Evolutionary conservation across 768 basidiomycete species (phyloP).

Genomic region (Mycena chlorophos): DNA sequence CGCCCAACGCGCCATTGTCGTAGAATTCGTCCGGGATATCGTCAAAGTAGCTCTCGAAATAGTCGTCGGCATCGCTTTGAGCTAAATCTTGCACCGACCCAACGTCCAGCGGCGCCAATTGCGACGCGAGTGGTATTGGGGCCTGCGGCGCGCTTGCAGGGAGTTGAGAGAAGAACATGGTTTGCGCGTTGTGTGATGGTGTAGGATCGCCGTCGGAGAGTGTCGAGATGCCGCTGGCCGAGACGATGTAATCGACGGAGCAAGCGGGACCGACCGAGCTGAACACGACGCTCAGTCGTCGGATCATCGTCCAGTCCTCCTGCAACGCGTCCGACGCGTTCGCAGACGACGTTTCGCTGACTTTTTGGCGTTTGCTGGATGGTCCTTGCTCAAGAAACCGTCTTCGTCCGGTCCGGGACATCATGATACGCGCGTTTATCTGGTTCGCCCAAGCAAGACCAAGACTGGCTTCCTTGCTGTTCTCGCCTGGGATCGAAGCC

Average conservation of each 20-base stretch:
- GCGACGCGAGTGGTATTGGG: slow-evolving; percentile 7
- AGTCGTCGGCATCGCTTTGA: slow-evolving; percentile 34
- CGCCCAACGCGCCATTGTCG: slow-evolving; percentile 5
- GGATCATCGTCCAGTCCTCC: slow-evolving; percentile 53
- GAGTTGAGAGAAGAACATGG: slow-evolving; percentile 16
- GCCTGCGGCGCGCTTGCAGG: slow-evolving; percentile 7
- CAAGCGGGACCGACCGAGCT: slow-evolving; percentile 57
- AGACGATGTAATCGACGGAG: slow-evolving; percentile 77
- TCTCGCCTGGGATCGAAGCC: slow-evolving; percentile 55
- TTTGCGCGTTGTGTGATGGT: not conserved
- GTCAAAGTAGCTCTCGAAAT: slow-evolving; percentile 50
- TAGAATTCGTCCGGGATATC: slow-evolving; percentile 41
- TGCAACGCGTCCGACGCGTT: slow-evolving; percentile 27
- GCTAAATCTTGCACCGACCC: slow-evolving; percentile 32
- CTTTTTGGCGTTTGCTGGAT: slow-evolving; percentile 32
- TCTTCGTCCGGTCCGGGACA: slow-evolving; percentile 73
- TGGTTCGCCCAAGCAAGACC: slow-evolving; percentile 95
- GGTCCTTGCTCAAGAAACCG: slow-evolving; percentile 48
- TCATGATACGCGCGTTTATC: slow-evolving; percentile 81
- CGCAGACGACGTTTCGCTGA: slow-evolving; percentile 5
- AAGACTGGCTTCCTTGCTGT: slow-evolving; percentile 75
- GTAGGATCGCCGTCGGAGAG: slow-evolving; percentile 24
- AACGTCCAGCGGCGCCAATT: slow-evolving; percentile 37
- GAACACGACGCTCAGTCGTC: slow-evolving; percentile 78
- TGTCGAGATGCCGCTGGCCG: slow-evolving; percentile 53